phyloP scores from a whole-genome alignment of 345 rosid genomes.

The Murraya paniculata region DNA sequence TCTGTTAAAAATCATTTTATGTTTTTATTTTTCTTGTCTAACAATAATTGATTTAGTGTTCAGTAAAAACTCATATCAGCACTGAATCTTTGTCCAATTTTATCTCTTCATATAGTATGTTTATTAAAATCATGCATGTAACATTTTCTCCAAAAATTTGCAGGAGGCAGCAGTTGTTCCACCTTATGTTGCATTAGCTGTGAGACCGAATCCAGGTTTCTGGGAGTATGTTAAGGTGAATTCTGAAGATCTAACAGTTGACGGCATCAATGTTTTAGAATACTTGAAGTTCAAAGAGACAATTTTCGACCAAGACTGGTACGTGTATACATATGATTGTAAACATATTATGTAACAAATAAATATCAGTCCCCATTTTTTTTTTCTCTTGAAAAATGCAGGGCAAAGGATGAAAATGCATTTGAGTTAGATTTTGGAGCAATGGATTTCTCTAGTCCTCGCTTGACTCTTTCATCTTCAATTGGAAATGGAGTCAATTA shows the following conservation, averaged over 20 bases:
- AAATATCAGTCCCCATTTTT: not conserved
- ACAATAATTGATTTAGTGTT: too few relatives aligned
- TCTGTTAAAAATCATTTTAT: too few relatives aligned
- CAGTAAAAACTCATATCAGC: too few relatives aligned
- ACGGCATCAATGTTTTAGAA: slow-evolving; percentile 51
- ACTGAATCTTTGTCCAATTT: too few relatives aligned
- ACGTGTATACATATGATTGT: not conserved
- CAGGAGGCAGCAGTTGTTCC: slow-evolving; percentile 92
- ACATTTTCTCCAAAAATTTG: slow-evolving; percentile 8
- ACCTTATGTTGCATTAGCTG: slow-evolving; percentile 76
- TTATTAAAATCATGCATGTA: too few relatives aligned
- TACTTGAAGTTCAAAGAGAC: slow-evolving; percentile 79
- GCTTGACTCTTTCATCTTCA: slow-evolving; percentile 64
- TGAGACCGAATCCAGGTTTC: slow-evolving; percentile 78
- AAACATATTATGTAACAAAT: too few relatives aligned
- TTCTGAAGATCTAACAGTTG: slow-evolving; percentile 53
- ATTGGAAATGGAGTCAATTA: slow-evolving; percentile 73
- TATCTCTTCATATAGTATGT: too few relatives aligned
- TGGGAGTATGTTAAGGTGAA: slow-evolving; percentile 90
- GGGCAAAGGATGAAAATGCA: slow-evolving; percentile 82
- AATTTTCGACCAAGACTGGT: slow-evolving; percentile 77
- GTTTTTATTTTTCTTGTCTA: too few relatives aligned
- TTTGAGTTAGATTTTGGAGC: slow-evolving; percentile 87
- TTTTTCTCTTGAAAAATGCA: slow-evolving; percentile 21
- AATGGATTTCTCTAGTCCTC: slow-evolving; percentile 64